phyloP scores from a whole-genome alignment of 768 basidiomycete species.

The Gymnopilus junonius region DNA sequence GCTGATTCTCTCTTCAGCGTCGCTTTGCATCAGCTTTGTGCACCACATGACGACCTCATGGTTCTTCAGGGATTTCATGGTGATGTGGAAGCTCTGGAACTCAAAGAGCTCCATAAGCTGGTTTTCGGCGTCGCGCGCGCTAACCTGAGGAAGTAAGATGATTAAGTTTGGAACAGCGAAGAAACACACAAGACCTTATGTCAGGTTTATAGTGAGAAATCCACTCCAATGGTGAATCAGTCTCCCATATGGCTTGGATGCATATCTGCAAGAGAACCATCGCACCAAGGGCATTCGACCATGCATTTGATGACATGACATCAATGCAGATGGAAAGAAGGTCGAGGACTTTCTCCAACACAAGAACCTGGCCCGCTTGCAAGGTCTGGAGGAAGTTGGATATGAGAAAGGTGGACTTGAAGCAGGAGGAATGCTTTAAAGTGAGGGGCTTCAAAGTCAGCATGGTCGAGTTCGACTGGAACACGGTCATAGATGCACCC shows the following conservation, averaged over 20 bases:
- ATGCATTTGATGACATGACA: no score
- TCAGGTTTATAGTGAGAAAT: neutral
- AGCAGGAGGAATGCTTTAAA: neutral
- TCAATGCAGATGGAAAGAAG: no score
- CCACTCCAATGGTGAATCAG: neutral
- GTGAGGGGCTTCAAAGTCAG: neutral
- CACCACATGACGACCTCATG: constrained; percentile 97
- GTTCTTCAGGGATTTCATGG: constrained; percentile 91
- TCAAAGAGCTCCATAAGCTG: constrained; percentile 97
- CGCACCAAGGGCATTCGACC: neutral
- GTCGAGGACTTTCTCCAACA: neutral
- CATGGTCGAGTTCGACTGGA: neutral
- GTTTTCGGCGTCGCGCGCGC: constrained; percentile 92
- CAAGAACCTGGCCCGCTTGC: neutral
- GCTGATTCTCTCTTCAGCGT: constrained; percentile 87
- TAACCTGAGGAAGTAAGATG: no score
- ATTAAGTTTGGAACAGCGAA: no score
- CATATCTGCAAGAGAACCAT: neutral
- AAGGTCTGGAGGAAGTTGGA: neutral
- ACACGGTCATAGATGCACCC: neutral
- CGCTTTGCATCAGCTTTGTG: constrained; percentile 90
- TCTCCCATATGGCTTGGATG: neutral
- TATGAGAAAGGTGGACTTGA: neutral
- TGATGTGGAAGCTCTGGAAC: constrained; percentile 88
- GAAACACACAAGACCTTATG: no score